Percentiles rank a stretch among this genome's conserved stretches.
phyloP scores from a whole-genome alignment of 257 asterid genomes.

The Solanum appendiculatum region DNA sequence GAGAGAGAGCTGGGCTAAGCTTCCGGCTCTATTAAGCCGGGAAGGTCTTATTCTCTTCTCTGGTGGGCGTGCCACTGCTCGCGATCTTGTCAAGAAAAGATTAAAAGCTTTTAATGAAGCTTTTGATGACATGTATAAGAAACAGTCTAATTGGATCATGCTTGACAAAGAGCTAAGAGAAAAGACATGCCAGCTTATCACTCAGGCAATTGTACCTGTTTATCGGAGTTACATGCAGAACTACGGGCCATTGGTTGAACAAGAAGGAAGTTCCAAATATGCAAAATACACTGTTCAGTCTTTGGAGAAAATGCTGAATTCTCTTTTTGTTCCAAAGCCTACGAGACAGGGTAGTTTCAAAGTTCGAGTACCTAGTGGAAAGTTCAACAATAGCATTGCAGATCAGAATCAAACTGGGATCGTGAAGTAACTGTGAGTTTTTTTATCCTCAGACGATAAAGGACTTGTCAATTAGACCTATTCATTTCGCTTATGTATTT shows the following conservation, averaged over 20 bases:
- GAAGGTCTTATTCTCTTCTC: conserved; percentile 84
- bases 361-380: conserved; percentile 51
- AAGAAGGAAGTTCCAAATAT: conserved; percentile 59
- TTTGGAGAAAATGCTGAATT: conserved; percentile 55
- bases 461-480: not conserved
- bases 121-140: conserved; percentile 61
- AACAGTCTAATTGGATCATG: conserved; percentile 51
- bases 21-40: conserved; percentile 63
- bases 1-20: conserved; percentile 87
- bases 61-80: conserved; percentile 83
- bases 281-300: conserved; percentile 61
- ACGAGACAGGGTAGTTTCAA: conserved; percentile 62
- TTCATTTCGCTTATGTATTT: not conserved
- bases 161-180: conserved; percentile 60
- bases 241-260: conserved; percentile 85
- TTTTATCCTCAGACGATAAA: not conserved
- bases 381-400: conserved; percentile 29
- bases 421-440: not conserved
- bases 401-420: conserved; percentile 36
- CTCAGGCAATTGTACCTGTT: conserved; percentile 73
- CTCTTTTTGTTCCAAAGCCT: conserved; percentile 54
- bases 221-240: conserved; percentile 93
- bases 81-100: conserved; percentile 73
- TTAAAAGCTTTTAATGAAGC: conserved; percentile 65
- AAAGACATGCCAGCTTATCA: conserved; percentile 42